Base-by-base conservation (phyloP, 805 yeast species). In the Candida hungchunana region DNA sequence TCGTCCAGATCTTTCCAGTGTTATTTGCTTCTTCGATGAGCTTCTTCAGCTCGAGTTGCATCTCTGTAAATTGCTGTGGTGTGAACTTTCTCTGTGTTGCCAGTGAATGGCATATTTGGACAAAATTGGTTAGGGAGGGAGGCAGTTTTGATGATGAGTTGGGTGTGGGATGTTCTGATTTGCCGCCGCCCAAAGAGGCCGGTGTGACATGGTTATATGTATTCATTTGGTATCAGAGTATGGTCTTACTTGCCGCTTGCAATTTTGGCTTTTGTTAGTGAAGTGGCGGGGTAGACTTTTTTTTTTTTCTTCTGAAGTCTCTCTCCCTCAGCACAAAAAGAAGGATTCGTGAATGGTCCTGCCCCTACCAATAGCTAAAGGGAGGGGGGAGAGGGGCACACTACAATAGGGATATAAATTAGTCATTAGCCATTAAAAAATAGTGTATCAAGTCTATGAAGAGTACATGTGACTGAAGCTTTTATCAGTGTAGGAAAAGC, bases 401-500 rank as follows among this genome's bases (percentile, higher is more conserved):
- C n/a, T n/a, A n/a, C n/a, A n/a, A n/a, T n/a, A 18, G 15, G 13
- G 13, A 3, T 24, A 18, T 18, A 24, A 19, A 28, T 34, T 32
- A 30, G 27, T 27, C 25, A 28, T 31, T 34, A 32, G 11, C n/a
- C n/a, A 17, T 6, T 9, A 19, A 20, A 12, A n/a, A 14, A n/a
- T 13, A 19, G n/a, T 7, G n/a, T 29, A 17, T 7, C n/a, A 15
- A 21, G n/a, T 14, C 22, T 11, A 18, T 28, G 8, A 20, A 13
- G 40, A 39, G 32, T 52, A 52, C 19, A 52, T 43, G 35, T 51
- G 50, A 17, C 39, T 31, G 30, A 31, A 38, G 21, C 34, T 38
- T 28, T 47, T 39, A 27, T 52, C 71, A 2, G 69, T 61, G 50
- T 64, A 71, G 4, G 74, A 66, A 43, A 71, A 71, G 0, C 72